Evolutionary conservation across 306 rosid genomes (phyloP), one percentile per base, ranked within the genome.

Genomic region (Crotalaria pallida): DNA sequence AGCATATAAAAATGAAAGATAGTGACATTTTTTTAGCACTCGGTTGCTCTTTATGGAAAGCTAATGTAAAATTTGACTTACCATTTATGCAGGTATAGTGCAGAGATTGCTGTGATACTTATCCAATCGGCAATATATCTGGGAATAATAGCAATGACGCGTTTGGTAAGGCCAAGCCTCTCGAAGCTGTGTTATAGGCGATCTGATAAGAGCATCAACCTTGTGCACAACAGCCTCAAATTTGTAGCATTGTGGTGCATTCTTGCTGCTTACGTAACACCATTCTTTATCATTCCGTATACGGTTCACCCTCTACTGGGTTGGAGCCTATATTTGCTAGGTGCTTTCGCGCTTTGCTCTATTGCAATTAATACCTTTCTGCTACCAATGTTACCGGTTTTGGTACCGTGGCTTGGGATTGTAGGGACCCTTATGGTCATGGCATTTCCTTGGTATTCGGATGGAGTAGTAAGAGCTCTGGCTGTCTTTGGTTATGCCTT

Each of bases 291-390:
- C 33, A 81, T 90, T 36, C 96, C 96, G 59, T 83, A 77, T 73
- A 90, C 94, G 1, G 53, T 88, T 69, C 96, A 90, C 67, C 96
- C 96, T 17, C 10, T 88, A 6, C 13, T 88, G 1, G 96, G 94
- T 7, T 90, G 96, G 96, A 23, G 65, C 63, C 77, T 90, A 24
- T 90, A 86, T 68, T 79, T 90, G 68, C 79, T 90, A 0, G 88
- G 91, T 62, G 52, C 92, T 2, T 81, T 83, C 38, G 71, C 88
- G 1, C 74, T 91, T 23, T 83, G 81, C 75, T 81, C 82, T 7
- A 62, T 88, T 4, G 84, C 81, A 17, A 56, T 71, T 44, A 88
- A 81, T 50, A 80, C 77, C 0, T 84, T 86, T 48, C 73, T 85
- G 62, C 84, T 91, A 12, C 96, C 92, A 60, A 33, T 36, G 73